Evolutionary conservation across 2,329 filamentous ascomycete genomes (phyloP).

Genomic region (Penicillium occitanis): DNA sequence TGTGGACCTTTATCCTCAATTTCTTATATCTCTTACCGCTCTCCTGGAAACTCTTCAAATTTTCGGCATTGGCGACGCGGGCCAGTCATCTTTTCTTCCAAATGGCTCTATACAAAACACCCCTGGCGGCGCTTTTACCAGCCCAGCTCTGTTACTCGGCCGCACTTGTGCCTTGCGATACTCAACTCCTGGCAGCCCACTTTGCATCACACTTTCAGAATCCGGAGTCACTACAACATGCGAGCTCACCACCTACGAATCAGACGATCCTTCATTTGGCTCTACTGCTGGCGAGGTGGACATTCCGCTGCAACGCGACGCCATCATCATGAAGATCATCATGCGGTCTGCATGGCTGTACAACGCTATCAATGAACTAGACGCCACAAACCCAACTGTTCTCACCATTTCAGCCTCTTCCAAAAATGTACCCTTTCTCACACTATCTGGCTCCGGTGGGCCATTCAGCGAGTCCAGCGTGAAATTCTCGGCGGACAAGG

Average conservation of each 20-base stretch:
- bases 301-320: conserved; percentile 82
- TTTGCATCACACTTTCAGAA: conserved; percentile 85
- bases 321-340: conserved; percentile 87
- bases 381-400: conserved; percentile 67
- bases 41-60: conserved; percentile 94
- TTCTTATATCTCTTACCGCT: conserved; percentile 82
- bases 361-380: conserved; percentile 55
- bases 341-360: conserved; percentile 65
- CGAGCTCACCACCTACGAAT: conserved; percentile 83
- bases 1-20: conserved; percentile 58
- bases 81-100: conserved; percentile 68
- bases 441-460: conserved; percentile 64
- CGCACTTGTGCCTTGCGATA: conserved; percentile 87
- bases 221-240: conserved; percentile 84
- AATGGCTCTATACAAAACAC: conserved; percentile 65
- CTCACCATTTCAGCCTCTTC: conserved; percentile 68
- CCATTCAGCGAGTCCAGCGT: conserved; percentile 61
- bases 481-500: conserved; percentile 56
- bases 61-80: conserved; percentile 69
- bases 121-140: conserved; percentile 72
- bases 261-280: conserved; percentile 64
- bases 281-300: conserved; percentile 34
- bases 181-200: conserved; percentile 68
- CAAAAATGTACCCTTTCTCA: conserved; percentile 65
- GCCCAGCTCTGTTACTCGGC: conserved; percentile 76